A percentile compares a stretch with the other conserved stretches of the same genome.
These are phyloP conservation scores for Solanum ossicruentum DNA, from an alignment of 257 asterid genomes.

Conservation along the genomic window DNA sequence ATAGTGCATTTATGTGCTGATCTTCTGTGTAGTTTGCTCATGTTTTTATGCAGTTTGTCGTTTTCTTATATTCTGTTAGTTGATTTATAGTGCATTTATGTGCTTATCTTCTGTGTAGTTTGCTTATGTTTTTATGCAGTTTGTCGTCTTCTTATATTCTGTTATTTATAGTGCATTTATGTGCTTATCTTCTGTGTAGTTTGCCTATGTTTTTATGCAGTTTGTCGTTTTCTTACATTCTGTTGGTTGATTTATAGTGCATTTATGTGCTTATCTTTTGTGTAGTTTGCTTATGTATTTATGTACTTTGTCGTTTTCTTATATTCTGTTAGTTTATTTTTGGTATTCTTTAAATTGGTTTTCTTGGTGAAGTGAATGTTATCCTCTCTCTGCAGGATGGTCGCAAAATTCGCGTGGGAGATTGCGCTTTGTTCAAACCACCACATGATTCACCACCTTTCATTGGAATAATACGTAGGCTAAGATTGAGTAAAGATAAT, in stretches of 20 bases:
- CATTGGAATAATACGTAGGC: conserved; percentile 55
- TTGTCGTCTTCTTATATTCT: not conserved
- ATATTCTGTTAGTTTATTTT: not conserved
- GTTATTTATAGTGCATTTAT: not conserved
- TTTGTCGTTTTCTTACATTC: not conserved
- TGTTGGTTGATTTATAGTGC: not conserved
- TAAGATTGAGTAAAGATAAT: conserved; percentile 29
- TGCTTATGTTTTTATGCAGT: not conserved
- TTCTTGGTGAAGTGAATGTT: not conserved
- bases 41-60: not conserved
- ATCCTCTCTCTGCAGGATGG: conserved; percentile 42
- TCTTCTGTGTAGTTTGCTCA: not conserved
- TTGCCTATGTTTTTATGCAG: not conserved
- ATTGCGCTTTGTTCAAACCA: conserved; percentile 71
- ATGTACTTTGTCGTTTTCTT: not conserved
- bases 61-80: not conserved
- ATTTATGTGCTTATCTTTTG: not conserved
- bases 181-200: not conserved
- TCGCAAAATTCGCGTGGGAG: conserved; percentile 47
- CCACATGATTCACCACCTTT: conserved; percentile 62
- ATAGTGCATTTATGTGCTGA: not conserved
- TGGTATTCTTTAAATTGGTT: not conserved
- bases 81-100: not conserved
- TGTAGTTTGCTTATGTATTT: not conserved
- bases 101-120: not conserved